Base-by-base conservation (phyloP, 1,284 basidiomycete species). In the Leucoagaricus sp. region DNA sequence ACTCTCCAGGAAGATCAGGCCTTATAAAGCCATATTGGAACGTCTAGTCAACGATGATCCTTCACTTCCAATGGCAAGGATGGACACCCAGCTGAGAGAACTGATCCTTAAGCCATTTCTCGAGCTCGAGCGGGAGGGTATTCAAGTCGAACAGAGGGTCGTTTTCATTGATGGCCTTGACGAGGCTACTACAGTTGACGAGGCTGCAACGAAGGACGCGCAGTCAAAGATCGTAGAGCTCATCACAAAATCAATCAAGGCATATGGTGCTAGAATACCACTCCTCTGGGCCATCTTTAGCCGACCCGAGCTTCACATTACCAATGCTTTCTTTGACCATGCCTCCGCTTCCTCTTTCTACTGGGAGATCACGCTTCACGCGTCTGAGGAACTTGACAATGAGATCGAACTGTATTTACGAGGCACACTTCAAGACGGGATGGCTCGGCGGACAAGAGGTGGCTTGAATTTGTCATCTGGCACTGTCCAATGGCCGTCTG, bases 401-500 rank as follows among this genome's bases (percentile, higher is more conserved):
- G 36, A 38, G 36, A 38, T 38, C 4, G 17, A 38, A 13, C 36
- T 6, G 4, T 38, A 38, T n/a, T 38, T 38, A 13, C 12, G 36
- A 5, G 36, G 36, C 4, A 38, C 36, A 5, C 36, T 38, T n/a
- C 36, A n/a, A 38, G 17, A 38, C n/a, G n/a, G n/a, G n/a, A n/a
- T n/a, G 6, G 4, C 13, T 4, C 36, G 17, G 36, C 36, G 17
- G 17, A 15, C 19, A 8, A 10, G 9, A 8, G 7, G 19, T 10
- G 8, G 25, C 42, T n/a, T n/a, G n/a, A n/a, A n/a, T n/a, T n/a
- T n/a, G 4, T 44, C 42, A 9, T 17, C 17, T 42, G 19, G 19
- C 40, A 17, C 9, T 6, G 10, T 10, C 9, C 25, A 23, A 21
- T 67, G 65, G 65, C 64, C 61, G 1, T n/a, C 56, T 0, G 36